phyloP scores from a whole-genome alignment of 805 yeast species.

The Jamesozyma lodderae region DNA sequence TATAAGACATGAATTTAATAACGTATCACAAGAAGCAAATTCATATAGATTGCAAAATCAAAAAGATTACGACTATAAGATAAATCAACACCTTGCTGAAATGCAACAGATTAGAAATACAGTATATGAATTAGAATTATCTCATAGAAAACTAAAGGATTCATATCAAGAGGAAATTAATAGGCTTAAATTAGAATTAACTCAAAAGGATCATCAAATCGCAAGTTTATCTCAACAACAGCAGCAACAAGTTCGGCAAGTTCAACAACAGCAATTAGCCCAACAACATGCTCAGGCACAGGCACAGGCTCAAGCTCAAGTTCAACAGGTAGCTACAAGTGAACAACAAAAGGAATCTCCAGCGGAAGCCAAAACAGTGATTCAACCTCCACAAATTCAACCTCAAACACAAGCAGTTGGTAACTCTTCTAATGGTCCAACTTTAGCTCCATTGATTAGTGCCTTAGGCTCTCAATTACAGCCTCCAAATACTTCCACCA shows the following conservation, averaged over 20 bases:
- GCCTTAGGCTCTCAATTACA: conserved; percentile 12
- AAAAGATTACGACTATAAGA: conserved; percentile 84
- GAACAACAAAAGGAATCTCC: conserved; percentile 10
- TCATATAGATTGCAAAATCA: conserved; percentile 72
- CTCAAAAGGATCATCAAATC: conserved; percentile 60
- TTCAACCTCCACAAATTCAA: conserved; percentile 14
- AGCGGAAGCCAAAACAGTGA: conserved; percentile 14
- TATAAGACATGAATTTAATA: conserved; percentile 83
- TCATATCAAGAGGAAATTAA: conserved; percentile 90
- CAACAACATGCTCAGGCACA: conserved; percentile 7
- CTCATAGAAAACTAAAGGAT: conserved; percentile 91
- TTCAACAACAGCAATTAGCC: conserved; percentile 18
- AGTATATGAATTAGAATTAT: conserved; percentile 86
- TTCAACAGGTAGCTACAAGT: conserved; percentile 1
- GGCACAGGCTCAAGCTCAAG: conserved; percentile 1
- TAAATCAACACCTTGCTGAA: conserved; percentile 85
- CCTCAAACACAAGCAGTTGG: conserved; percentile 4
- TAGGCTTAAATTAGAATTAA: conserved; percentile 78
- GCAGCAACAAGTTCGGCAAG: conserved; percentile 25
- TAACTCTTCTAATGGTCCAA: conserved; percentile 7
- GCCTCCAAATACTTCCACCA: conserved; percentile 2
- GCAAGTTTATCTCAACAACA: conserved; percentile 36
- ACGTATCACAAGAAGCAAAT: conserved; percentile 76
- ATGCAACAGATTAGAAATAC: conserved; percentile 91
- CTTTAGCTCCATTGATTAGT: conserved; percentile 11